Percentiles rank a stretch among this genome's conserved stretches.
phyloP scores from a whole-genome alignment of 257 asterid genomes.

The Solanum habrochaites region DNA sequence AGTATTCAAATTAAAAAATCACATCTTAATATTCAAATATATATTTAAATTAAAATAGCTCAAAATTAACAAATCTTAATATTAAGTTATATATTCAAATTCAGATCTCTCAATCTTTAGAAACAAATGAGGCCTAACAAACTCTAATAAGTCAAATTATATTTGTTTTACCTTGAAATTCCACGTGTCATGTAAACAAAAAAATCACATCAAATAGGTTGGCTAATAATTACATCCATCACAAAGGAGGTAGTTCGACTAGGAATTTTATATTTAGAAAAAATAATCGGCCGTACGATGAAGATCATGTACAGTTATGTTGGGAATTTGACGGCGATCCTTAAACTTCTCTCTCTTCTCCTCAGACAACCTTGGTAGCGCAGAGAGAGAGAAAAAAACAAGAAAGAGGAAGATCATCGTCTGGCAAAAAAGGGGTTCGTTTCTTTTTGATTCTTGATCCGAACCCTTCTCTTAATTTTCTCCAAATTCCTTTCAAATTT shows the following conservation, averaged over 20 bases:
- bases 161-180: neutral
- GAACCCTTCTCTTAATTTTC: neutral
- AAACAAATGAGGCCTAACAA: too few species aligned
- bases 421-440: constrained; percentile 1
- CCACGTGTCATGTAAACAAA: neutral
- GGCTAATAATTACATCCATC: neutral
- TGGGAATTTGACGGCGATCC: constrained; percentile 25
- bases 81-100: too few species aligned
- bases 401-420: constrained; percentile 7
- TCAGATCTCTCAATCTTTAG: fast-evolving
- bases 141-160: too few species aligned
- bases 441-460: neutral
- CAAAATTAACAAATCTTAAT: too few species aligned
- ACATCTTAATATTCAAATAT: too few species aligned
- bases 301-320: constrained; percentile 10
- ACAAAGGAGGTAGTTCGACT: neutral
- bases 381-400: neutral
- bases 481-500: neutral
- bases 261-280: neutral
- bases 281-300: constrained; percentile 25
- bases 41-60: too few species aligned
- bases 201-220: neutral
- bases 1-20: too few species aligned
- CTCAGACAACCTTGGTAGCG: constrained; percentile 10
- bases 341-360: constrained; percentile 18